Evolutionary conservation across 1,284 basidiomycete genomes (phyloP).

Genomic region (Cryptococcus neoformans): DNA sequence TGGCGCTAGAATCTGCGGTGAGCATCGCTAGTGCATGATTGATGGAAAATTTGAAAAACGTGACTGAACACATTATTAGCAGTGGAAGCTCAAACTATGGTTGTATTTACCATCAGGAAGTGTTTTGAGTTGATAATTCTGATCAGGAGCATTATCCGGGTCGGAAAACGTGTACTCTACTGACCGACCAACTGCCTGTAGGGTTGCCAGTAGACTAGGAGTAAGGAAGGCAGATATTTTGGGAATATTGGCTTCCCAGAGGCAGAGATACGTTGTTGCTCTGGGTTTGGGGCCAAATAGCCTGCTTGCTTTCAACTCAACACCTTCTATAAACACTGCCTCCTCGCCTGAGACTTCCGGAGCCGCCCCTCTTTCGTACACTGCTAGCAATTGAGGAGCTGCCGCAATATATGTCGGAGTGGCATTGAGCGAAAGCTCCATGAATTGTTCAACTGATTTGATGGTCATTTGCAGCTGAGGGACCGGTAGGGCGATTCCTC

Average conservation of each 20-base stretch:
- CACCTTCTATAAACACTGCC: constrained; percentile 62
- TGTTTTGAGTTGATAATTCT: constrained; percentile 60
- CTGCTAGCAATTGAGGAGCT: constrained; percentile 55
- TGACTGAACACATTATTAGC: constrained; percentile 53
- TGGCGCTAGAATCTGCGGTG: constrained; percentile 55
- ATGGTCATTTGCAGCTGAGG: constrained; percentile 72
- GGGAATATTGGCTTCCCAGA: constrained; percentile 79
- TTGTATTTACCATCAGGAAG: constrained; percentile 68
- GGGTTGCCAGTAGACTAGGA: constrained; percentile 56
- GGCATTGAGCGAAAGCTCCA: constrained; percentile 80
- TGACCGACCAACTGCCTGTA: constrained; percentile 58
- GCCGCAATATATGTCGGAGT: constrained; percentile 60
- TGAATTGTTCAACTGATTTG: constrained; percentile 75
- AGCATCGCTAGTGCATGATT: constrained; percentile 59
- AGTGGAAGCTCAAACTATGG: neutral
- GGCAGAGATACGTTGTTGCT: constrained; percentile 80
- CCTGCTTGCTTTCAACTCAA: constrained; percentile 76
- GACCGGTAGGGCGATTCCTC: constrained; percentile 56
- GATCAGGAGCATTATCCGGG: constrained; percentile 71
- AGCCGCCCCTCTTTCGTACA: constrained; percentile 23
- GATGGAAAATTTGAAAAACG: constrained; percentile 64
- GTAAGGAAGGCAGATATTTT: constrained; percentile 60
- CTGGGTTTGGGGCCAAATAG: constrained; percentile 81
- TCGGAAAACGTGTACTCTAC: constrained; percentile 72
- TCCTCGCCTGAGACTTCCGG: constrained; percentile 26